Base-by-base conservation (phyloP, 805 yeast genomes). In the Saccharomycopsis fibuligera region DNA sequence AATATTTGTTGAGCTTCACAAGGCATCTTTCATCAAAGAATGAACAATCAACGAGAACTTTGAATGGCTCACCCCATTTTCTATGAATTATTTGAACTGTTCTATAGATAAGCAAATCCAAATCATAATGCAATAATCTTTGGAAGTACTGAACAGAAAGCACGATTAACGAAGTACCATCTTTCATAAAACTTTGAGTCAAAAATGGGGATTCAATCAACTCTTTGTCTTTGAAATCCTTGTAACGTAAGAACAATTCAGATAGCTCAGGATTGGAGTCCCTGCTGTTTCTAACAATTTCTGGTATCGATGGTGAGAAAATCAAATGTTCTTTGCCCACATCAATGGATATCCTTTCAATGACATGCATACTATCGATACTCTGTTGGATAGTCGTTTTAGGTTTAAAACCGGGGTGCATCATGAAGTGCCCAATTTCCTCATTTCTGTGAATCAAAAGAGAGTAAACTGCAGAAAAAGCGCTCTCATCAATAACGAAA, bases 101-200 rank as follows among this genome's bases (percentile, higher is more conserved):
- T 51, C 82, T 73, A 62, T 75, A 87, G 17, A 78, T 66, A 17
- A 82, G 63, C 17, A 44, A 24, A 16, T 44, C 54, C 8, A 42
- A 6, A 31, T 45, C 47, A 33, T 33, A 36, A 19, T 47, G 19
- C 10, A 22, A 14, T 3, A 49, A n/a, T 17, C 33, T 59, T 37
- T 60, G 54, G 35, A 76, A 67, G 17, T 72, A 62, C 5, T 60
- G 58, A 54, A 72, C 69, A 38, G 77, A 74, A 25, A 83, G 56
- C 3, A 82, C 77, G 24, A 86, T 65, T 17, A 80, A 70, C 0
- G 93, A 93, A 0, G 77, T 63, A 9, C 95, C 95, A 59, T 86
- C 93, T 35, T 74, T 69, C 29, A 81, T 76, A 14, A 83, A 76
- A 0, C 84, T 77, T 53, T 79, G 86, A 45, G 76, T 79, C 8